phyloP scores from a whole-genome alignment of 1,284 basidiomycete genomes.

The Malassezia arunalokei region DNA sequence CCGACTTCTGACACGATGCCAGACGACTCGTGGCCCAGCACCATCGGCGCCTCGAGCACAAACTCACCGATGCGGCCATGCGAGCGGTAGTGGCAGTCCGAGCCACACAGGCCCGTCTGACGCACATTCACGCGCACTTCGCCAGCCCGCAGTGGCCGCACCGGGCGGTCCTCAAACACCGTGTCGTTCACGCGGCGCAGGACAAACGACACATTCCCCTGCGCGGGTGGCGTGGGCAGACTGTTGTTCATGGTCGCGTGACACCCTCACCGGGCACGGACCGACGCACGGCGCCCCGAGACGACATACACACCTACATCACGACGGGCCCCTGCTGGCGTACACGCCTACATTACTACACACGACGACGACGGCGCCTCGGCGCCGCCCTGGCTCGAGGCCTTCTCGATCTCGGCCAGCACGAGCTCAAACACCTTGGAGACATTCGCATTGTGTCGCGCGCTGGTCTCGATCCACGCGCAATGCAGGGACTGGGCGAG shows the following conservation, averaged over 20 bases:
- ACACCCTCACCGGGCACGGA: not conserved
- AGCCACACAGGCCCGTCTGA: constrained; percentile 68
- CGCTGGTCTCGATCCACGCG: constrained; percentile 42
- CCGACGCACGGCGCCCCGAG: not conserved
- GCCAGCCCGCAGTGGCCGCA: constrained; percentile 55
- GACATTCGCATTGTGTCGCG: constrained; percentile 42
- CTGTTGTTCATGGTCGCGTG: constrained; percentile 25
- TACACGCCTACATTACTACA: constrained; percentile 27
- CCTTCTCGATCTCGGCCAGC: constrained; percentile 39
- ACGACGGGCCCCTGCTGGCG: not conserved
- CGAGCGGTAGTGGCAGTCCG: constrained; percentile 51
- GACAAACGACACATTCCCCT: constrained; percentile 63
- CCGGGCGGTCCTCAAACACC: constrained; percentile 62
- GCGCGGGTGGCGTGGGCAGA: constrained; percentile 24
- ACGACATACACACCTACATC: not conserved
- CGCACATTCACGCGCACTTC: constrained; percentile 82
- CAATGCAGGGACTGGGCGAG: constrained; percentile 34
- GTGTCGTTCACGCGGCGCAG: constrained; percentile 62
- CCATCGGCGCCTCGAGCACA: constrained; percentile 66
- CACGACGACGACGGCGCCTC: constrained; percentile 41
- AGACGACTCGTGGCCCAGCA: constrained; percentile 55
- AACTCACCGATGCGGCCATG: constrained; percentile 53
- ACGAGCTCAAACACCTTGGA: constrained; percentile 43
- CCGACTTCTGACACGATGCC: constrained; percentile 57
- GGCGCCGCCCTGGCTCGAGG: constrained; percentile 26